These are phyloP conservation scores for Astrothelium macrocarpum DNA, from an alignment of 495 filamentous ascomycete species.

Conservation along the genomic window DNA sequence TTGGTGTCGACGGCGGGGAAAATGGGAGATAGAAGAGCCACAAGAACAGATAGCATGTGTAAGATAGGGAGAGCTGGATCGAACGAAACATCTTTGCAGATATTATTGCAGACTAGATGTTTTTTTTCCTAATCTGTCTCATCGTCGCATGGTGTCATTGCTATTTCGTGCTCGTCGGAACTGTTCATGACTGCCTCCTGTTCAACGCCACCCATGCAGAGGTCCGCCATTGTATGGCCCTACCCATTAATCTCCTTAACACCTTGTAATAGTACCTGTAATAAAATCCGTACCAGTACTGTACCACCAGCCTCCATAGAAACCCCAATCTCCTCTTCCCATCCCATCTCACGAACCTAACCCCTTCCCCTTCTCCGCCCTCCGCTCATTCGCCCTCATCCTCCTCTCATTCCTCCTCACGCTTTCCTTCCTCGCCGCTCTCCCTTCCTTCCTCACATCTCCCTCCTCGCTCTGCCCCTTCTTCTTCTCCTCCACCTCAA, in stretches of 20 bases:
- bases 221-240: neutral
- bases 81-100: neutral
- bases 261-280: neutral
- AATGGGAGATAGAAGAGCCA: neutral
- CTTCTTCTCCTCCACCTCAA: slow-evolving; percentile 75
- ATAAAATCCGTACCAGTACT: neutral
- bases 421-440: slow-evolving; percentile 3
- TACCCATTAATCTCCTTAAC: neutral
- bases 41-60: neutral
- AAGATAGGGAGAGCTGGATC: slow-evolving; percentile 1
- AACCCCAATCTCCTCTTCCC: too few species aligned
- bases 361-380: slow-evolving; percentile 36
- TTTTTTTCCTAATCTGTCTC: neutral
- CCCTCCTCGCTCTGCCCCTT: slow-evolving; percentile 52
- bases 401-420: slow-evolving; percentile 1
- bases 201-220: neutral
- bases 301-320: too few species aligned
- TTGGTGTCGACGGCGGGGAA: neutral
- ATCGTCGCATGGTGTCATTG: neutral
- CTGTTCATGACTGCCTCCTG: neutral
- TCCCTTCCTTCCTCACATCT: slow-evolving; percentile 17
- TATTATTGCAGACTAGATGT: neutral
- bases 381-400: slow-evolving; percentile 52
- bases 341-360: neutral
- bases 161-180: neutral